Base-by-base conservation (phyloP, 305 asterid species). In the Plantago coronopus region DNA sequence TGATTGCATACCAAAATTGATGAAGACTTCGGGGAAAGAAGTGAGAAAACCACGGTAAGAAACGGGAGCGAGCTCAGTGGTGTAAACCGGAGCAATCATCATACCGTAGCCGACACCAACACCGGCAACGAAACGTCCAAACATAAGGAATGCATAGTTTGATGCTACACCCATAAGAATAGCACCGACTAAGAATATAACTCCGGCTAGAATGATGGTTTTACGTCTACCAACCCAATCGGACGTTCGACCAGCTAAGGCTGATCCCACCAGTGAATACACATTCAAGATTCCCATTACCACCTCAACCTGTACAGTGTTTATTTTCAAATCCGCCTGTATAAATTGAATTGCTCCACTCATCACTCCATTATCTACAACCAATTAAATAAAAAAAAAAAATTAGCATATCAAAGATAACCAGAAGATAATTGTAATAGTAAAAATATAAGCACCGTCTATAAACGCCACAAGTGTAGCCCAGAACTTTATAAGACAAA, bases 71-170 rank as follows among this genome's bases (percentile, higher is more conserved):
- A 50, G 9, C 25, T 50, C 56, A 12, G 56, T 29, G 6, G 56
- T 29, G 25, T 50, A 50, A 9, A 50, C 56, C 3, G 56, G 56
- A 21, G 56, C 56, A 21, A 50, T 18, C 56, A 50, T 50, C 56
- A 50, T 19, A 22, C 31, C 56, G 25, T 50, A 50, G 29, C 56
- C 56, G 13, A 50, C 56, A 21, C 56, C 56, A 8, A 50, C 25
- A 21, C 56, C 56, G 25, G 56, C 56, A n/a, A 50, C 56, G 34
- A 50, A 50, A 17, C 56, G 56, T 3, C 56, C 56, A 50, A 50
- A 2, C 56, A 50, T 50, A 25, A 50, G 16, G 25, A 50, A 29
- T 18, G 56, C 20, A 18, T 50, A 50, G 25, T 50, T 29, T 12
- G 56, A n/a, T 19, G 56, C 23, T 8, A 21, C 1, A 19, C 56